Base-by-base conservation (phyloP, 495 filamentous ascomycete species). In the Astrocystis sublimbata region DNA sequence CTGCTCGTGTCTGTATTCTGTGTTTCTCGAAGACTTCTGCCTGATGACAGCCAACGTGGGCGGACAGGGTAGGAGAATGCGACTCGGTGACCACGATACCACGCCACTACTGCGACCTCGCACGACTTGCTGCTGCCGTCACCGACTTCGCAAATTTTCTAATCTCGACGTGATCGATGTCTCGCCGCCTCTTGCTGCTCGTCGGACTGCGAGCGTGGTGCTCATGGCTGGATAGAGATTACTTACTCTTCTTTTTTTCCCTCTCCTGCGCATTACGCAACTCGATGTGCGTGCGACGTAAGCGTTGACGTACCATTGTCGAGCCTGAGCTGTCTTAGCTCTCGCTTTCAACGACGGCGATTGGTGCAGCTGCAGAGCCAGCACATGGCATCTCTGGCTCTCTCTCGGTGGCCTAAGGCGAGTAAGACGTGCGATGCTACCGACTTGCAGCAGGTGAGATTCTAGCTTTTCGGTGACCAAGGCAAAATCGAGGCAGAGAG, bases 281-380 rank as follows among this genome's bases (percentile, higher is more conserved):
- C n/a, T n/a, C n/a, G n/a, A n/a, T n/a, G n/a, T n/a, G n/a, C n/a
- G 28, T 59, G 43, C 56, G 35, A 59, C 56, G 56, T 59, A 59
- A 59, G 56, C 56, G 19, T 59, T 59, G 56, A 59, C 56, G 56
- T 49, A 59, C 23, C 30, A 33, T 36, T 49, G n/a, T n/a, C n/a
- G n/a, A n/a, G n/a, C n/a, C n/a, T n/a, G n/a, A n/a, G n/a, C n/a
- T n/a, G n/a, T n/a, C n/a, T n/a, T n/a, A n/a, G n/a, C n/a, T n/a
- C n/a, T n/a, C n/a, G n/a, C n/a, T n/a, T n/a, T n/a, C n/a, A n/a
- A n/a, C n/a, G n/a, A n/a, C n/a, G 15, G 8, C 45, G 21, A 57
- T 43, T 57, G 54, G 54, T n/a, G 38, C 15, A 8, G 38, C 23
- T 21, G 54, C 6, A 57, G 40, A 56, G 43, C 45, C 23, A 43